A percentile compares a stretch with the other conserved stretches of the same genome.
Evolutionary conservation across 2,329 filamentous ascomycete species (phyloP).

Genomic region (Zopfia rhizophila): DNA sequence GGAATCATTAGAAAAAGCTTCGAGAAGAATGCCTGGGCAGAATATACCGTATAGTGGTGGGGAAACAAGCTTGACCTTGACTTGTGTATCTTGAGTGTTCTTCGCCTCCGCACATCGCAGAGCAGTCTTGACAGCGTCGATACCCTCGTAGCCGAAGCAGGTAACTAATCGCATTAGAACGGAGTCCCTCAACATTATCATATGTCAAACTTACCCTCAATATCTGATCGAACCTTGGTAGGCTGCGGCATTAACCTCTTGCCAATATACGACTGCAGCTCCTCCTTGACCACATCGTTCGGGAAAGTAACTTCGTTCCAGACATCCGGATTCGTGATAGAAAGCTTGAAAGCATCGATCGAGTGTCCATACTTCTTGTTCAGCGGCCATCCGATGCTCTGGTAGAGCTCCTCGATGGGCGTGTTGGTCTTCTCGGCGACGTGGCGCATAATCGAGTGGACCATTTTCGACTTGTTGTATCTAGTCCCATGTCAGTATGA

Average conservation of each 20-base stretch:
- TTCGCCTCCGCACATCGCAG: slow-evolving; percentile 90
- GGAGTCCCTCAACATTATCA: neutral
- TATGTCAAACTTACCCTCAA: slow-evolving; percentile 74
- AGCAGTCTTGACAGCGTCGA: slow-evolving; percentile 96
- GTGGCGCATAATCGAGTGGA: slow-evolving; percentile 98
- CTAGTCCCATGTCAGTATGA: neutral
- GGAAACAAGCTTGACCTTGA: slow-evolving; percentile 98
- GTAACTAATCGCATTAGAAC: slow-evolving; percentile 39
- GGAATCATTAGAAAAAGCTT: slow-evolving; percentile 25
- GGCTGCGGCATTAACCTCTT: slow-evolving; percentile 97
- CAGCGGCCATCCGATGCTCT: slow-evolving; percentile 94
- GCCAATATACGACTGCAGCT: slow-evolving; percentile 93
- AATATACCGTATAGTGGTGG: slow-evolving; percentile 79
- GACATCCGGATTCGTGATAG: slow-evolving; percentile 96
- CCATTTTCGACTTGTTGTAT: slow-evolving; percentile 99
- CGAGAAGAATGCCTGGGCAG: neutral
- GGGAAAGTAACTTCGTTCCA: slow-evolving; percentile 95
- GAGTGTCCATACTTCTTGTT: slow-evolving; percentile 98
- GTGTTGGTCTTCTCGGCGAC: slow-evolving; percentile 96
- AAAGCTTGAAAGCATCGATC: slow-evolving; percentile 98
- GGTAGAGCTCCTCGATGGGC: slow-evolving; percentile 94
- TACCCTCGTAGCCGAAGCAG: slow-evolving; percentile 86
- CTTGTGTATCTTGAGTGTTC: slow-evolving; percentile 91
- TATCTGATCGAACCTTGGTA: slow-evolving; percentile 98
- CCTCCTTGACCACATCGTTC: slow-evolving; percentile 83